Base-by-base conservation (phyloP, 106 monocot species). In the Amphibolis antarctica region DNA sequence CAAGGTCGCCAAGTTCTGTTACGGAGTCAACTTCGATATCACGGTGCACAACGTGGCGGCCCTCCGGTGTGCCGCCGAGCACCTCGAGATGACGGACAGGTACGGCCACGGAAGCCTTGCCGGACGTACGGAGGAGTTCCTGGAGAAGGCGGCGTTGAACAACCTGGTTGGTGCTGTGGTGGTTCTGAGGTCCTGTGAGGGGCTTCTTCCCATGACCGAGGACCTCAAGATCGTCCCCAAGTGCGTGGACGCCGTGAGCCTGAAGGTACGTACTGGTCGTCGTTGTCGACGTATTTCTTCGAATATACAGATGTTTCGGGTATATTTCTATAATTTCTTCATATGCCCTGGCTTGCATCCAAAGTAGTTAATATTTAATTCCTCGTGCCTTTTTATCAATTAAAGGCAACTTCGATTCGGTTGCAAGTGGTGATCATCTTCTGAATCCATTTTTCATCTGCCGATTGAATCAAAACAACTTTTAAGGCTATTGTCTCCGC, bases 11-110 rank as follows among this genome's bases (percentile, higher is more conserved):
- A 81, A 63, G 59, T 85, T 81, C 75, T 85, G 85, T 63, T 81
- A 85, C 49, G 85, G 81, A 31, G 67, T 76, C 46, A 81, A 81
- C 66, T 76, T 85, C n/a, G 85, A 85, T 72, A 85, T 85, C 47
- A 66, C 85, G 17, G 67, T 78, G 25, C 46, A 73, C 57, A 85
- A 81, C 78, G 73, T 76, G 22, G 85, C 69, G 3, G 65, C 69
- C n/a, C 76, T 85, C 30, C 71, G 67, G n/a, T 85, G 85, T 59
- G 81, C 75, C 18, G 78, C 85, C 9, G 81, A 76, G 69, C 76
- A 78, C 59, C 66, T 85, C 48, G 75, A 85, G 62, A 85, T 85
- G 85, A 70, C 69, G 1, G 83, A 83, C 0, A 62, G 68, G 57
- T 66, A 51, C 53, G 9, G 62, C 15, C 62, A 69, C 15, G 72